Base-by-base conservation (phyloP, 176 grass and related monocot species). In the Elymus sibiricus region DNA sequence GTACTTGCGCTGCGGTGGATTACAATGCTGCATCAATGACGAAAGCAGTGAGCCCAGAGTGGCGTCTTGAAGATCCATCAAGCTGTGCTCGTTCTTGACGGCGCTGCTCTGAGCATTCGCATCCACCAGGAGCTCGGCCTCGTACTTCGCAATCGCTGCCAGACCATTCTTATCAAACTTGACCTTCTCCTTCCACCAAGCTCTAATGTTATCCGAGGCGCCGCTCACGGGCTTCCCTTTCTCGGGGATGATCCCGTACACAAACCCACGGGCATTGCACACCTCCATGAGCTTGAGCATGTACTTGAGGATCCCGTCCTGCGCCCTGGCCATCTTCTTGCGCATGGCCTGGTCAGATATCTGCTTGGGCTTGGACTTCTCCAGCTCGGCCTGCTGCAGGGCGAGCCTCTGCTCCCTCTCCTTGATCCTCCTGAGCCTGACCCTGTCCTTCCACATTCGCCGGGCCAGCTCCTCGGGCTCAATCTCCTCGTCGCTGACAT, bases 161-260 rank as follows among this genome's bases (percentile, higher is more conserved):
- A 90, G 97, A 2, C 97, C 97, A 11, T 99, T 99, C 89, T 96
- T 99, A 86, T 96, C 97, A 80, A 99, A 99, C 88, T 85, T 96
- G 35, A 99, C 97, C 85, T 96, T 99, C 78, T 99, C 97, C 88
- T 99, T 99, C 97, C 97, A 99, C 97, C 97, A 99, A 44, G 94
- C 97, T 84, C 97, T 90, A 53, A 99, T 91, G 15, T 99, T 99
- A 79, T 99, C 97, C 0, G 97, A 99, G 21, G 97, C 90, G 0
- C 97, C 97, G 11, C 94, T 94, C 5, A 99, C 92, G 24, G 97
- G 94, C 86, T 99, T 99, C 44, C 97, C 97, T 76, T 99, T 96
- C 11, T 96, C 92, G 4, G 94, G 94, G 68, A 99, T 94, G 65
- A 99, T 94, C 76, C 97, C 97, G 5, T 99, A 99, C 6, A 99